Evolutionary conservation across 1,139 yeast genomes (phyloP), one percentile per base, ranked within the genome.

Genomic region (Nakaseomyces sp.): DNA sequence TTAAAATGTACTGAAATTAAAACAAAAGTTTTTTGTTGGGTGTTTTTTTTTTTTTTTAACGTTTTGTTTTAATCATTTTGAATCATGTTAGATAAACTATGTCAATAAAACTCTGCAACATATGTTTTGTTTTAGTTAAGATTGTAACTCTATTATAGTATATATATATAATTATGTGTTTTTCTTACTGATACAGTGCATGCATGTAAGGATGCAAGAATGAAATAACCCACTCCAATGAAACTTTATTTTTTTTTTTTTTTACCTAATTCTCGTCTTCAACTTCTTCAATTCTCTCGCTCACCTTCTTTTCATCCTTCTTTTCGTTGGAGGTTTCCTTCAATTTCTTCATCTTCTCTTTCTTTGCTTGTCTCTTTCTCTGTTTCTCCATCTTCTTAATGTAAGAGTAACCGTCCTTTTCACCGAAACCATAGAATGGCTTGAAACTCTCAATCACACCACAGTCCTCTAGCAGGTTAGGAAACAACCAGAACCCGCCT

Each of bases 391-490:
- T 41, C 49, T 56, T 65, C 49, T 61, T 65, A 43, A 54, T 51
- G 51, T 59, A 59, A 47, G 61, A 53, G 55, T 59, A 57, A 43
- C 57, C 56, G n/a, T 61, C 63, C 38, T 52, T 53, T 44, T 74
- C 85, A 56, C 87, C 88, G 89, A 95, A 91, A 5, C 79, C 94
- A 62, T 85, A 91, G 6, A 82, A 55, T 2, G 99, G 99, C 53
- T 74, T 74, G 70, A 93, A 91, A 70, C 95, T 83, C 50, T 89
- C 97, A 51, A 91, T 63, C 51, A 93, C 85, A 20, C 97, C 96
- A 55, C 94, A 89, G 61, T 91, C 99, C 49, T 82, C 98, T 66
- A 89, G 91, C 61, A 91, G 71, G 63, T 91, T 91, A 47, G 99
- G 99, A 73, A 86, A 91, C 42, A 91, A 65, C 98, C 99, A 91